These are phyloP conservation scores for Zea luxurians DNA, from an alignment of 176 grass and related monocot genomes.

Conservation along the genomic window DNA sequence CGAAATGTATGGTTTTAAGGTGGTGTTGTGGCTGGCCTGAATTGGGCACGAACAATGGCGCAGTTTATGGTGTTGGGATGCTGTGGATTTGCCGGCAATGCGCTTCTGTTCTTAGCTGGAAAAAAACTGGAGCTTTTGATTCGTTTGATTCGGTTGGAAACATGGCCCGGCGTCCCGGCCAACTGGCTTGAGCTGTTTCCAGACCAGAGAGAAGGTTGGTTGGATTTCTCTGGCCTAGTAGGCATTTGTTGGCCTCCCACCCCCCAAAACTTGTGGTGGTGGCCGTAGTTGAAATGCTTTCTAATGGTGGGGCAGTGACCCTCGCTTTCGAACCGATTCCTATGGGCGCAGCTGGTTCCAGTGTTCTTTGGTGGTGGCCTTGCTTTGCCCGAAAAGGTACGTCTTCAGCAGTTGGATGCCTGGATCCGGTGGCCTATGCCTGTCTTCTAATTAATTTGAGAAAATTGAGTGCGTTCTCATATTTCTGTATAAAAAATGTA, in stretches of 20 bases:
- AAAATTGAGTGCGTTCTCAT: background rate
- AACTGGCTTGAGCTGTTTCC: background rate
- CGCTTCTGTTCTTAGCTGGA: background rate
- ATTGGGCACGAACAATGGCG: background rate
- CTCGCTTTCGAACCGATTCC: background rate
- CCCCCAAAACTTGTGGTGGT: background rate
- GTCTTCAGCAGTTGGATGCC: constrained; percentile 13
- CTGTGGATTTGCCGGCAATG: constrained; percentile 1
- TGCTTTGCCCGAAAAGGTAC: background rate
- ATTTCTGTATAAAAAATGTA: background rate
- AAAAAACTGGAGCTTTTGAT: background rate
- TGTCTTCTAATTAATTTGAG: background rate
- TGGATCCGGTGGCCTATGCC: constrained; percentile 25
- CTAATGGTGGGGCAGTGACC: background rate
- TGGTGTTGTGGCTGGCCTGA: background rate
- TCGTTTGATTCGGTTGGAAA: background rate
- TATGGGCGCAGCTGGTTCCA: background rate
- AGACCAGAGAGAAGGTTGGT: background rate
- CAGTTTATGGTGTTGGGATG: background rate
- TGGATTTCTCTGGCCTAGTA: background rate
- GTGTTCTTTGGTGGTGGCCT: background rate
- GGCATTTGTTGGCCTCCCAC: background rate
- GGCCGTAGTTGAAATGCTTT: background rate
- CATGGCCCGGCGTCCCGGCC: background rate
- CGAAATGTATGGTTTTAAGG: constrained; percentile 11